Conservation (phyloP, 768 basidiomycete genomes). For the Suillus decipiens region DNA sequence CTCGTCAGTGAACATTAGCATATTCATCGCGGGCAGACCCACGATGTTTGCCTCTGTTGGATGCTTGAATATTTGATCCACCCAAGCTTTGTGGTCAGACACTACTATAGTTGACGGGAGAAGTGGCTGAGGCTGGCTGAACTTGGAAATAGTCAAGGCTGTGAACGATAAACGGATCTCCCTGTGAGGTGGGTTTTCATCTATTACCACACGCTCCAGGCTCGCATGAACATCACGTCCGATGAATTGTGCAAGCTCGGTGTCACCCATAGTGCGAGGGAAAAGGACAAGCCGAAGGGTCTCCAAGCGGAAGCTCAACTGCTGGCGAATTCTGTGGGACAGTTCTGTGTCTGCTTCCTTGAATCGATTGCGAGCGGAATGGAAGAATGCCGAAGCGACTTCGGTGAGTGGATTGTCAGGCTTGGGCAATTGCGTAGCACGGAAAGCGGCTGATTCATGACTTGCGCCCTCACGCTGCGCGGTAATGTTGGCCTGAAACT, state of each 20-base stretch:
- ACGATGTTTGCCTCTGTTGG: slow-evolving; percentile 75
- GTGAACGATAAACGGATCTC: slow-evolving; percentile 74
- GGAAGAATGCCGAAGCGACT: slow-evolving; percentile 84
- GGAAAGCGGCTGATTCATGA: slow-evolving; percentile 76
- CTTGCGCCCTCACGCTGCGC: slow-evolving; percentile 75
- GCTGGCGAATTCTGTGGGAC: slow-evolving; percentile 65
- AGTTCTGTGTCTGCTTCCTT: slow-evolving; percentile 64
- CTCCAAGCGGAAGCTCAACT: slow-evolving; percentile 70
- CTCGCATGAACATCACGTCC: slow-evolving; percentile 69
- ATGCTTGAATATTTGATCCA: slow-evolving; percentile 58
- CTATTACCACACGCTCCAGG: slow-evolving; percentile 62
- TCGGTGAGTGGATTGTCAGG: slow-evolving; percentile 81
- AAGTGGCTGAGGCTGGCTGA: slow-evolving; percentile 60
- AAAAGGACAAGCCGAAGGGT: slow-evolving; percentile 72
- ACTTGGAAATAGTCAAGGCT: slow-evolving; percentile 74
- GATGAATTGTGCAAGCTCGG: slow-evolving; percentile 75
- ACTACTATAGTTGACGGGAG: slow-evolving; percentile 40
- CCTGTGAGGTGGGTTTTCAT: slow-evolving; percentile 52
- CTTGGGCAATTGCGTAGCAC: slow-evolving; percentile 67
- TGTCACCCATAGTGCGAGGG: slow-evolving; percentile 76
- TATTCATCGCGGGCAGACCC: slow-evolving; percentile 78
- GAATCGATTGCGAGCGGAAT: slow-evolving; percentile 70
- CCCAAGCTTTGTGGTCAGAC: slow-evolving; percentile 54
- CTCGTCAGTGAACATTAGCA: slow-evolving; percentile 79
- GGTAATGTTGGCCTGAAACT: slow-evolving; percentile 72